These are phyloP conservation scores for Heterobasidion annosum DNA, from an alignment of 1,284 basidiomycete species.

Conservation along the genomic window DNA sequence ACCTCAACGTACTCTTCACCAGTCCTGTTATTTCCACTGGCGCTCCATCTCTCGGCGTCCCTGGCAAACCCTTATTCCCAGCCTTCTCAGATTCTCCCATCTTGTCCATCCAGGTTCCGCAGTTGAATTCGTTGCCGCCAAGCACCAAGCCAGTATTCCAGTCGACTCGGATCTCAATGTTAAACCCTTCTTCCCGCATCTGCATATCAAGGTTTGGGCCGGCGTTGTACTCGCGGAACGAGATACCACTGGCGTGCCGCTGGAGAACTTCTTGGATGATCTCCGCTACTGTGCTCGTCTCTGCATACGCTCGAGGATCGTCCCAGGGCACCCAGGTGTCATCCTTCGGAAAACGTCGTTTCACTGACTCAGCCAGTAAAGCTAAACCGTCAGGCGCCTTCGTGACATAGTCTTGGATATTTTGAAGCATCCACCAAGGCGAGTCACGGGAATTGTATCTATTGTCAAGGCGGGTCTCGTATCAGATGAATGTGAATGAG, in stretches of 20 bases:
- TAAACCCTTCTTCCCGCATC: constrained; percentile 90
- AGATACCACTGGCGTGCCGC: constrained; percentile 87
- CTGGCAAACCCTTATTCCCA: constrained; percentile 90
- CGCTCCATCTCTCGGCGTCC: constrained; percentile 92
- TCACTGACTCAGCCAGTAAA: constrained; percentile 77
- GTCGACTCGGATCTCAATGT: constrained; percentile 90
- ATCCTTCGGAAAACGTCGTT: constrained; percentile 87
- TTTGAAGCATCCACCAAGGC: constrained; percentile 98
- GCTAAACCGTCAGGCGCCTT: constrained; percentile 80
- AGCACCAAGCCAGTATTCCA: constrained; percentile 90
- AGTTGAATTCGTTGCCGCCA: constrained; percentile 82
- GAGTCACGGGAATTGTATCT: constrained; percentile 90
- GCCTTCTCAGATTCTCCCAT: constrained; percentile 90
- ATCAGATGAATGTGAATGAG: constrained; percentile 8
- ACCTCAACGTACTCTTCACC: constrained; percentile 86
- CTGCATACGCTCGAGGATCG: constrained; percentile 75
- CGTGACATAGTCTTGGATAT: constrained; percentile 89
- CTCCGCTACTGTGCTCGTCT: constrained; percentile 80
- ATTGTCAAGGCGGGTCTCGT: neutral
- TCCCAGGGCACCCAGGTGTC: constrained; percentile 94
- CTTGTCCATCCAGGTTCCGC: constrained; percentile 97
- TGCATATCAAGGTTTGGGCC: constrained; percentile 93
- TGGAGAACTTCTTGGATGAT: constrained; percentile 95
- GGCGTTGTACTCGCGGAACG: constrained; percentile 94
- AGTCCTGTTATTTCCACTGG: constrained; percentile 94